These are phyloP conservation scores for Trichoderma simmonsii DNA, from an alignment of 2,329 filamentous ascomycete genomes.

Conservation along the genomic window DNA sequence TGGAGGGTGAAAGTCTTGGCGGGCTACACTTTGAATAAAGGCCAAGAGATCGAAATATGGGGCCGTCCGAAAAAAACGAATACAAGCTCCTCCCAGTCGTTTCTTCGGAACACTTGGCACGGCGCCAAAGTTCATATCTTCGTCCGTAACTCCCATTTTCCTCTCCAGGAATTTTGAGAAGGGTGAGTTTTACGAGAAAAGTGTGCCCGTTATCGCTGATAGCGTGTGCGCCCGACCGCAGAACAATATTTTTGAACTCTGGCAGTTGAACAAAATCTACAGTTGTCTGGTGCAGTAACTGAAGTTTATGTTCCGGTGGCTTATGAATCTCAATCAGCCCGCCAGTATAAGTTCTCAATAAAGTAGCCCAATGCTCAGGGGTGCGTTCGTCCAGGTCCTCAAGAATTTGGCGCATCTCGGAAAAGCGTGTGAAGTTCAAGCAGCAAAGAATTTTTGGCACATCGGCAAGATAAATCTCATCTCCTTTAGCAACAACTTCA, in stretches of 20 bases:
- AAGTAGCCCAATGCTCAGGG: not conserved
- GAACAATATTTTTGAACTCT: not conserved
- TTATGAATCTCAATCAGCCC: not conserved
- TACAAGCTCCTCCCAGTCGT: not conserved
- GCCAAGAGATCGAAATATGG: too few species aligned
- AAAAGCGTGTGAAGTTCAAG: not conserved
- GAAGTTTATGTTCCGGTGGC: not conserved
- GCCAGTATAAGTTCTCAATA: not conserved
- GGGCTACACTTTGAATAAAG: too few species aligned
- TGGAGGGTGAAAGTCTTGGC: too few species aligned
- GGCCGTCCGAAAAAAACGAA: not conserved
- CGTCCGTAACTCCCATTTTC: too few species aligned
- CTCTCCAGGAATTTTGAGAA: not conserved
- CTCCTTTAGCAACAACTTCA: not conserved
- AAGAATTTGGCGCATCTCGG: not conserved
- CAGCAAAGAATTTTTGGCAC: not conserved
- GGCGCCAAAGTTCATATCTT: not conserved
- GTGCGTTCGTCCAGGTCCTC: not conserved
- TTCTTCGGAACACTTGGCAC: not conserved
- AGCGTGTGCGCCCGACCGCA: not conserved
- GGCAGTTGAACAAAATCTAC: not conserved
- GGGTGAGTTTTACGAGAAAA: not conserved
- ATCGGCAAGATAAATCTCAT: not conserved
- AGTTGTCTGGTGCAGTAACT: not conserved
- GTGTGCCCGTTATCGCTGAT: not conserved